phyloP scores from a whole-genome alignment of 345 rosid species.

The Salix viminalis region DNA sequence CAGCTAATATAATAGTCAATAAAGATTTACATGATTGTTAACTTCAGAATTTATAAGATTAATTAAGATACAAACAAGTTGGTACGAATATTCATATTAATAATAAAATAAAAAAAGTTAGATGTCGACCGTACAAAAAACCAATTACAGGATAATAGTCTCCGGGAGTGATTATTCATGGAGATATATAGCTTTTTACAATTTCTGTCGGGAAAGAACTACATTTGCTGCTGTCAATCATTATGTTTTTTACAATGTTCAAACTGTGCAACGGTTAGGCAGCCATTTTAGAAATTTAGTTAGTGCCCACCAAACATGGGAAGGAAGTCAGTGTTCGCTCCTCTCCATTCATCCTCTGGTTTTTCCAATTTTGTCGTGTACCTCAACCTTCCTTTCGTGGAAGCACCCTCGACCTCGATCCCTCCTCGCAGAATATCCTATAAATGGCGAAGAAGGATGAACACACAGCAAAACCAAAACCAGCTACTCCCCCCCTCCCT shows the following conservation, averaged over 20 bases:
- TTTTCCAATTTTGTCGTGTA: slow-evolving; percentile 20
- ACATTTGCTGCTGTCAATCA: not conserved
- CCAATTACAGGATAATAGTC: no score
- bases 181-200: no score
- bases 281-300: not conserved
- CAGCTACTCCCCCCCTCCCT: not conserved
- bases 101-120: no score
- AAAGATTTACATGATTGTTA: no score
- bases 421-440: not conserved
- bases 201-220: not conserved
- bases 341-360: not conserved
- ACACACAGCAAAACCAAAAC: not conserved
- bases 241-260: no score
- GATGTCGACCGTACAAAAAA: no score
- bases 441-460: not conserved
- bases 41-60: no score
- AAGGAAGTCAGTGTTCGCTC: not conserved
- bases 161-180: not conserved
- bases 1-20: no score
- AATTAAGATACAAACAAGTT: no score
- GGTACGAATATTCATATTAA: no score
- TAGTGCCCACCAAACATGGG: not conserved
- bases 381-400: slow-evolving; percentile 15
- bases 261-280: no score
- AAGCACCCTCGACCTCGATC: slow-evolving; percentile 4